Conservation (phyloP, 2,329 filamentous ascomycete species). For the Epicoccum sorghinum region DNA sequence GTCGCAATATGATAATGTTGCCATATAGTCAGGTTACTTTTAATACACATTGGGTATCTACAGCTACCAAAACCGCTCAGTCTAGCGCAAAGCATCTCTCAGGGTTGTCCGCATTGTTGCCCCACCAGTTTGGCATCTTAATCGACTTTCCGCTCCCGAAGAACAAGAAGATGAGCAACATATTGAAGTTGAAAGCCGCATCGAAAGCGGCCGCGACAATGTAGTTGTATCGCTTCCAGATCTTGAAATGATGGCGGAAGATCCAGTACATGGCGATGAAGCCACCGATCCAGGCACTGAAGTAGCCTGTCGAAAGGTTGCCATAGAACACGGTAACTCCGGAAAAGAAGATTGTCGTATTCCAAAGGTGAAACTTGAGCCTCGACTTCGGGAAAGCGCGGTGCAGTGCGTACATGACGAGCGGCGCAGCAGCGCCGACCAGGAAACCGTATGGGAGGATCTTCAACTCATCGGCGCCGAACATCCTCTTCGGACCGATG, state of each 20-base stretch:
- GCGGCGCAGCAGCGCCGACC: slow-evolving; percentile 55
- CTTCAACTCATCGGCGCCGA: slow-evolving; percentile 55
- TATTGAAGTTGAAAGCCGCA: slow-evolving; percentile 66
- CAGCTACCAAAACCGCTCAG: not conserved
- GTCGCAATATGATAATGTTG: no score
- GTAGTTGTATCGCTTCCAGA: slow-evolving; percentile 68
- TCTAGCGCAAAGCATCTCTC: slow-evolving; percentile 65
- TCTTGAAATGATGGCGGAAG: slow-evolving; percentile 61
- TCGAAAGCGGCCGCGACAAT: slow-evolving; percentile 67
- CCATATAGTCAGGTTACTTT: no score
- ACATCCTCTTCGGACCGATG: slow-evolving; percentile 60
- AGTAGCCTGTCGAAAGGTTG: slow-evolving; percentile 66
- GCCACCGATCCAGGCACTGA: slow-evolving; percentile 62
- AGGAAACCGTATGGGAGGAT: slow-evolving; percentile 62
- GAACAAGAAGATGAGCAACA: slow-evolving; percentile 66
- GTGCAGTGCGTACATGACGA: slow-evolving; percentile 59
- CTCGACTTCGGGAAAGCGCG: slow-evolving; percentile 59
- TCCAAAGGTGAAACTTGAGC: slow-evolving; percentile 63
- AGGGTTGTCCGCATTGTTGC: slow-evolving; percentile 61
- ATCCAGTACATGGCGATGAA: slow-evolving; percentile 66
- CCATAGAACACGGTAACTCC: slow-evolving; percentile 63
- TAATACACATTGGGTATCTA: not conserved
- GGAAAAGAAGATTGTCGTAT: slow-evolving; percentile 67
- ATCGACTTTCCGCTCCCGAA: slow-evolving; percentile 64
- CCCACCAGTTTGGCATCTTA: slow-evolving; percentile 69